Conservation (phyloP, 129 eudicot genomes). For the Calendula officinalis region DNA sequence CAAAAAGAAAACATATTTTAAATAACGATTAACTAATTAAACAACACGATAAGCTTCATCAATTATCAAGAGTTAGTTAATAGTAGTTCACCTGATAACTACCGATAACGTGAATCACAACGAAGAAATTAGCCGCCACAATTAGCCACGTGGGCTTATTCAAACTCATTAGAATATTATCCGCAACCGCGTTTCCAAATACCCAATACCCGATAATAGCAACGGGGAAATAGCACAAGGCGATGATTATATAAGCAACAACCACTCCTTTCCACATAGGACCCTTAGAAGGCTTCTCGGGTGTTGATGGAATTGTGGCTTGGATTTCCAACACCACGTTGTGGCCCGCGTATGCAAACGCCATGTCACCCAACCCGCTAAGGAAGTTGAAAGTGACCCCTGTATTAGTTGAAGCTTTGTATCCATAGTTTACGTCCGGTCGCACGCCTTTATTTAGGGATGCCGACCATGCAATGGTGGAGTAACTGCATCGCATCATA, state of each 20-base stretch:
- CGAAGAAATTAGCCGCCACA: conserved; percentile 56
- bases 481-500: background rate
- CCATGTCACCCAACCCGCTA: conserved; percentile 52
- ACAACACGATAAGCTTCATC: background rate
- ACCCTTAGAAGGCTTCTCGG: conserved; percentile 66
- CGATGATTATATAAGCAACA: conserved; percentile 60
- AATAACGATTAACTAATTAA: background rate
- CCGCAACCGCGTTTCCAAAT: conserved; percentile 41
- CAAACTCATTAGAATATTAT: conserved; percentile 45
- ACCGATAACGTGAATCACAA: conserved; percentile 62
- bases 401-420: background rate
- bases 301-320: conserved; percentile 67
- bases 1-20: background rate
- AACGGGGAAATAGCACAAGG: conserved; percentile 63
- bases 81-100: conserved; percentile 55
- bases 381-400: background rate
- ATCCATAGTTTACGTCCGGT: background rate
- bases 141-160: conserved; percentile 59
- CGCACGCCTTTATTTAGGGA: background rate
- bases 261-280: conserved; percentile 71
- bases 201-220: conserved; percentile 50
- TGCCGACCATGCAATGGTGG: background rate
- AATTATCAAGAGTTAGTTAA: too few species aligned
- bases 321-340: conserved; percentile 68
- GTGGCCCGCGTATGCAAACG: conserved; percentile 71